Evolutionary conservation across 192 early-diverging fungal species (phyloP).

Genomic region (Rhizophagus prolifer): DNA sequence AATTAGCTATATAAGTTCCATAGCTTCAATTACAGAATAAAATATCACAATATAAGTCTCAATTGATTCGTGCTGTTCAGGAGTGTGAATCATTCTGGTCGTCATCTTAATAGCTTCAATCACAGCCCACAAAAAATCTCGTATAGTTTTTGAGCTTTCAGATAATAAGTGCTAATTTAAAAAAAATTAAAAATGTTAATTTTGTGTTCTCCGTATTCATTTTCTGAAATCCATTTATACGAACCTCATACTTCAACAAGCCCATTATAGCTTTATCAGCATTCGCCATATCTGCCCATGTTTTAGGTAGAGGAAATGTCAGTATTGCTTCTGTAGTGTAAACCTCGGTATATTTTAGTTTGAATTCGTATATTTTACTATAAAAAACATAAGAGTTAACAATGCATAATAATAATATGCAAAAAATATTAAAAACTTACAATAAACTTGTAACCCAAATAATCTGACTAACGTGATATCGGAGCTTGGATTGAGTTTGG

Average conservation of each 20-base stretch:
- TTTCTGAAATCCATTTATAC: slow-evolving; percentile 14
- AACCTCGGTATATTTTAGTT: slow-evolving; percentile 17
- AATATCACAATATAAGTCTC: too few species aligned
- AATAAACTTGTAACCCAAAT: slow-evolving; percentile 19
- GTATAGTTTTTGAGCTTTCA: slow-evolving; percentile 26
- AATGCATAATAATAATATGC: slow-evolving; percentile 15
- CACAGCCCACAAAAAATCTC: slow-evolving; percentile 6
- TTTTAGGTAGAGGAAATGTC: slow-evolving; percentile 23
- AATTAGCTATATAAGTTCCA: too few species aligned
- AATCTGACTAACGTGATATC: slow-evolving; percentile 13
- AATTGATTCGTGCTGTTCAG: slow-evolving; percentile 5
- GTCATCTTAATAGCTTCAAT: slow-evolving; percentile 19
- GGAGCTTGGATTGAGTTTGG: slow-evolving; percentile 1
- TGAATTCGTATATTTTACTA: slow-evolving; percentile 27
- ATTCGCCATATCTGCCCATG: slow-evolving; percentile 12
- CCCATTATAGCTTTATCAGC: slow-evolving; percentile 13
- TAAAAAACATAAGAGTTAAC: slow-evolving; percentile 15
- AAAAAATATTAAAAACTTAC: slow-evolving; percentile 21
- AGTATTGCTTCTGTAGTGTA: slow-evolving; percentile 14
- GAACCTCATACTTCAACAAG: slow-evolving; percentile 26
- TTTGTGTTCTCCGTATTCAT: not conserved
- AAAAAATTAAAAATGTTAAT: slow-evolving; percentile 13
- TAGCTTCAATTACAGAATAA: too few species aligned
- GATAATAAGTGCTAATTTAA: slow-evolving; percentile 25
- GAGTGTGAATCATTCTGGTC: slow-evolving; percentile 10